Base-by-base conservation (phyloP, 305 asterid species). In the Nicotiana rustica region DNA sequence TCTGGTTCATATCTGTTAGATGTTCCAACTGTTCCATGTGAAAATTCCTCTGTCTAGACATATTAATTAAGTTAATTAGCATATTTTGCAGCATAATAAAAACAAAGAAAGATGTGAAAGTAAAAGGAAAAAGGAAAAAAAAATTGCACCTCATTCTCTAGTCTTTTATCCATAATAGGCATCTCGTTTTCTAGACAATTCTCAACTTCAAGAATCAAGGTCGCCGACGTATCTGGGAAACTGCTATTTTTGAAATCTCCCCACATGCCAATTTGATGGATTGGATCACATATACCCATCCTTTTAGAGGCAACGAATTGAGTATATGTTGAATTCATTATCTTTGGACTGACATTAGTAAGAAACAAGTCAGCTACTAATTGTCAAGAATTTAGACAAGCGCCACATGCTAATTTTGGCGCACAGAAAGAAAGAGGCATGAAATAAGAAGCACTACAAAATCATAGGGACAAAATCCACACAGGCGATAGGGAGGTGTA, bases 231-330 rank as follows among this genome's bases (percentile, higher is more conserved):
- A 19, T 89, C 93, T 17, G 90, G 83, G 85, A 83, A 93, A 66
- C 87, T 88, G 88, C 84, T 86, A 29, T 85, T 93, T 89, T 88
- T 90, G 85, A 92, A 95, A 80, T 93, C 98, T 57, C 84, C 92
- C 98, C 98, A 95, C 94, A 89, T 90, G 83, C 87, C 87, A 88
- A 95, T 83, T 75, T 88, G 97, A 79, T 89, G 97, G 75, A 91
- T 83, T 4, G 96, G 92, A 44, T 95, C 98, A 21, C 89, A 95
- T 76, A 92, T 77, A 60, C 95, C 97, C 96, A 95, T 93, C 84
- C 96, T 89, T 67, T 93, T 86, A 2, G 97, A 85, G 41, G 97
- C 95, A 77, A 91, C 91, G 84, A 93, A 95, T 77, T 90, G 94
- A 1, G 95, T 87, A 15, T 95, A 87, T 47, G 95, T 75, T 12